A percentile compares a stretch with the other conserved stretches of the same genome.
phyloP scores from a whole-genome alignment of 345 rosid genomes.

The Salix arbutifolia region DNA sequence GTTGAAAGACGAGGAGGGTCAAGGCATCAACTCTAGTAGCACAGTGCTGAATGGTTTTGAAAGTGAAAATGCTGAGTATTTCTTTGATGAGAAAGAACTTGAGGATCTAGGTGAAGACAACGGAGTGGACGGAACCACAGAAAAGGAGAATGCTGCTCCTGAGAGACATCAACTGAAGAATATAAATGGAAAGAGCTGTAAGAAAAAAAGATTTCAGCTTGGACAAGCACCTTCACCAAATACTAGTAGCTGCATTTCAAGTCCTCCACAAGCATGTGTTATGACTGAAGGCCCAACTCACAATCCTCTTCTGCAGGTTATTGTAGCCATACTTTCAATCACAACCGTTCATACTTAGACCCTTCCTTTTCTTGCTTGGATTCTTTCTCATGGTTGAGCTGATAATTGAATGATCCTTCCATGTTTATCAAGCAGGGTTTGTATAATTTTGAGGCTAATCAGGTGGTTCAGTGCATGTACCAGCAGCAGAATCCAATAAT shows the following conservation, averaged over 20 bases:
- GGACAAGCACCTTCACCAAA: constrained; percentile 7
- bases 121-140: constrained; percentile 1
- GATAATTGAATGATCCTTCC: neutral
- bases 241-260: constrained; percentile 14
- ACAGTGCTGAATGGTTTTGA: constrained; percentile 17
- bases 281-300: constrained; percentile 20
- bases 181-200: constrained; percentile 2
- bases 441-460: constrained; percentile 25
- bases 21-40: constrained; percentile 18
- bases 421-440: constrained; percentile 20
- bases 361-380: neutral
- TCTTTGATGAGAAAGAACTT: constrained; percentile 11
- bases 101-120: constrained; percentile 15
- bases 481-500: constrained; percentile 23
- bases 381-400: neutral
- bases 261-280: constrained; percentile 18
- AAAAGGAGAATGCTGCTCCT: constrained; percentile 4
- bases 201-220: constrained; percentile 12
- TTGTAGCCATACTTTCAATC: neutral
- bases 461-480: constrained; percentile 22
- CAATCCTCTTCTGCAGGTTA: constrained; percentile 29
- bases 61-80: constrained; percentile 23
- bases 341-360: neutral
- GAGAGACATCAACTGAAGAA: constrained; percentile 5
- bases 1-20: constrained; percentile 21